Evolutionary conservation across 306 rosid species (phyloP).

Genomic region (Trifolium pratense): DNA sequence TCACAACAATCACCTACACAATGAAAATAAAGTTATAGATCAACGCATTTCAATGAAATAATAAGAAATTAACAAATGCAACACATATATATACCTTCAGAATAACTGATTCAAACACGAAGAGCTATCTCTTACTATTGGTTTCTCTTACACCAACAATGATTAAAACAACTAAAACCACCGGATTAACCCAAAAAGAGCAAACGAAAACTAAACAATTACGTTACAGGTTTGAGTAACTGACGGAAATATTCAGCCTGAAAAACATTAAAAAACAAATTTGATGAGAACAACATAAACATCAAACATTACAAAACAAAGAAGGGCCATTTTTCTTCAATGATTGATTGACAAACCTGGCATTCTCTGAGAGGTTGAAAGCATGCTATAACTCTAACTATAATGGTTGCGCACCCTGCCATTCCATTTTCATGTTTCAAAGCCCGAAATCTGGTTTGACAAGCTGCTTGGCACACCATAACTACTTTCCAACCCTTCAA

Average conservation of each 20-base stretch:
- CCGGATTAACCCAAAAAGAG: slow-evolving; percentile 64
- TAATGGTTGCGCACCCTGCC: slow-evolving; percentile 84
- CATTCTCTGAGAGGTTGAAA: slow-evolving; percentile 98
- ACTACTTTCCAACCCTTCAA: slow-evolving; percentile 77
- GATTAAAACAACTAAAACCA: slow-evolving; percentile 60
- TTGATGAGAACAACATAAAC: neutral
- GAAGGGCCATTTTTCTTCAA: neutral
- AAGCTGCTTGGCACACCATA: slow-evolving; percentile 99
- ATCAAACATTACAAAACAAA: neutral
- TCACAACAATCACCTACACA: slow-evolving; percentile 65
- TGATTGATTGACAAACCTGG: slow-evolving; percentile 65
- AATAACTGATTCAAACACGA: slow-evolving; percentile 51
- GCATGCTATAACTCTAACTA: slow-evolving; percentile 96
- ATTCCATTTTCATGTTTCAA: slow-evolving; percentile 94
- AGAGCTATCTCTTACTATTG: slow-evolving; percentile 53
- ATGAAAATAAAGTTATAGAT: neutral
- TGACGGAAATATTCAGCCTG: slow-evolving; percentile 99
- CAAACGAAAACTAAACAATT: slow-evolving; percentile 44
- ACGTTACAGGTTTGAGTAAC: slow-evolving; percentile 98
- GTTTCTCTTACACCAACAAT: slow-evolving; percentile 64
- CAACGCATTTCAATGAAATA: neutral
- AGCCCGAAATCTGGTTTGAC: slow-evolving; percentile 99
- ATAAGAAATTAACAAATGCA: slow-evolving; percentile 9
- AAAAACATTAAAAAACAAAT: slow-evolving; percentile 35
- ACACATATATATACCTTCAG: slow-evolving; percentile 61